Evolutionary conservation across 345 rosid genomes (phyloP), one percentile per base, ranked within the genome.

Genomic region (Pistacia integerrima): DNA sequence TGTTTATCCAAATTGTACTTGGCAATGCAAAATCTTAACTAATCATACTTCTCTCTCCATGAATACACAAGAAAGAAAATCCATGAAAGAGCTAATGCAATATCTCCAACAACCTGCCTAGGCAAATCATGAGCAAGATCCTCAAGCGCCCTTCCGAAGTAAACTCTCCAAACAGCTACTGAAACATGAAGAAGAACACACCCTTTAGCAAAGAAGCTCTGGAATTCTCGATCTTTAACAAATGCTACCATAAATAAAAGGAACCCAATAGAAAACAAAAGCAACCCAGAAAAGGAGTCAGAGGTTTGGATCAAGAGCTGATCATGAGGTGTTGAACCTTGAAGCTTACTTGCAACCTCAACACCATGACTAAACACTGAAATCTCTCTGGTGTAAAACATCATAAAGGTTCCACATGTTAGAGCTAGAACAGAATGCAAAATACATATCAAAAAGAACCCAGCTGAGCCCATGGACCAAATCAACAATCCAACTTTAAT

Each of bases 31-130:
- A 9, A 38, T 75, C 10, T 69, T n/a, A 7, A 75, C 78, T 83
- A 93, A 86, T 94, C 98, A 77, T 96, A 94, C 88, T 89, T 94
- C 81, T 94, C 99, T 71, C 95, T 90, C 97, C 99, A 91, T 41
- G 95, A 87, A 80, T 83, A 93, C 65, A 91, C 96, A 65, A 94
- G 90, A 64, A 90, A 93, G 80, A 92, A 87, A 58, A 91, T 81
- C 98, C 98, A 92, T 17, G 98, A 97, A 17, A 88, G 80, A 28
- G 90, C 95, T 70, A 97, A 78, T 22, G 87, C 85, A 38, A 92
- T 78, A 76, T 91, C 94, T 2, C 97, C 97, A 71, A 88, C 86
- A 14, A 88, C 93, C 82, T 87, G 92, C 74, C 88, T 92, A 2
- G 84, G 79, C 82, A 90, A 92, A 52, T 91, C 97, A 74, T 67